Evolutionary conservation across 257 asterid species (phyloP).

Genomic region (Salvia splendens): DNA sequence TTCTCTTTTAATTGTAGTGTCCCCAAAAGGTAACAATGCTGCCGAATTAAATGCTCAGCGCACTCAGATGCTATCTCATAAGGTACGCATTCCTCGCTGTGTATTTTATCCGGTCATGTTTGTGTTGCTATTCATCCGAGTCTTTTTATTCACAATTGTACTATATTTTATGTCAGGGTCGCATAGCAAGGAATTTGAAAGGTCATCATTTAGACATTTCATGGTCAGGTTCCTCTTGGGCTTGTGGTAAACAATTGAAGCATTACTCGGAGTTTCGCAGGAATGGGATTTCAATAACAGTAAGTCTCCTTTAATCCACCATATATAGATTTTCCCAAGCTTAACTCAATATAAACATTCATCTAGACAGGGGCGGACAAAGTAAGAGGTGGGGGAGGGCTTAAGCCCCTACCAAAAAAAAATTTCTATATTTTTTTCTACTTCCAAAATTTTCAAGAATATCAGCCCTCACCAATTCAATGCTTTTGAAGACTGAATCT

Average conservation of each 20-base stretch:
- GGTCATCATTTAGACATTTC: slow-evolving; percentile 68
- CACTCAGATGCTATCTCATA: slow-evolving; percentile 55
- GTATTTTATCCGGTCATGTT: slow-evolving; percentile 15
- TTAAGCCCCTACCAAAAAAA: too few species aligned
- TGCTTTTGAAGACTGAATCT: too few species aligned
- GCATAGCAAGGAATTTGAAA: slow-evolving; percentile 59
- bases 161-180: slow-evolving; percentile 53
- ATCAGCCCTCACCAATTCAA: too few species aligned
- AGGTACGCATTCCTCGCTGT: slow-evolving; percentile 43
- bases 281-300: slow-evolving; percentile 80
- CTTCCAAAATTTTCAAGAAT: too few species aligned
- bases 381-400: too few species aligned
- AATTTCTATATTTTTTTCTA: too few species aligned
- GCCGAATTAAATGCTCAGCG: slow-evolving; percentile 51
- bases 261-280: slow-evolving; percentile 83
- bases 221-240: slow-evolving; percentile 91
- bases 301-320: slow-evolving; percentile 44
- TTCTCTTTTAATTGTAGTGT: slow-evolving; percentile 45
- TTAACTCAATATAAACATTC: slow-evolving; percentile 15
- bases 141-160: slow-evolving; percentile 23
- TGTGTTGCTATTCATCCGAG: slow-evolving; percentile 1
- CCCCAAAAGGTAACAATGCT: slow-evolving; percentile 57
- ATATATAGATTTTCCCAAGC: slow-evolving; percentile 1
- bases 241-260: slow-evolving; percentile 89
- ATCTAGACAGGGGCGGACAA: background rate